Conservation (phyloP, 176 grass and related monocot genomes). For the Poa annua region DNA sequence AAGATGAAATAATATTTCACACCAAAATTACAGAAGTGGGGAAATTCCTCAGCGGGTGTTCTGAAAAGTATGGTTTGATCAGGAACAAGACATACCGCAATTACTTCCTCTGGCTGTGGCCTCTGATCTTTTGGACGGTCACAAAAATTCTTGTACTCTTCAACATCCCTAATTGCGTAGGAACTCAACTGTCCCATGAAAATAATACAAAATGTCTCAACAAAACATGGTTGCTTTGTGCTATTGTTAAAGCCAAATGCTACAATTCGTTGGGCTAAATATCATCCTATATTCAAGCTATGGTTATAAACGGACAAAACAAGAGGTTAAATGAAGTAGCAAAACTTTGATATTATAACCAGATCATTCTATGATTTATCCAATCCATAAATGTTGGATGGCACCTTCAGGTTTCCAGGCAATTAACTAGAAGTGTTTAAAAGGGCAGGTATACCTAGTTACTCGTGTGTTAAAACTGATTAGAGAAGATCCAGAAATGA, state of each 20-base stretch:
- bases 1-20: conserved; percentile 33
- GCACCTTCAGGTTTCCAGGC: not conserved
- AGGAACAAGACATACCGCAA: conserved; percentile 65
- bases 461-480: not conserved
- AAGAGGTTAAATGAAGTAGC: not conserved
- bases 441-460: not conserved
- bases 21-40: not conserved
- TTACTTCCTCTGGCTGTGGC: conserved; percentile 95
- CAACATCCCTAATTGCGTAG: conserved; percentile 91
- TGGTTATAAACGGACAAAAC: not conserved
- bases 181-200: conserved; percentile 83
- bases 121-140: conserved; percentile 80
- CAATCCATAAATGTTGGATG: not conserved
- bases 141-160: conserved; percentile 97
- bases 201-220: conserved; percentile 35
- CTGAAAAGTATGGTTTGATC: conserved; percentile 31
- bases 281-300: not conserved
- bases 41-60: not conserved
- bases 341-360: not conserved
- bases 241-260: not conserved
- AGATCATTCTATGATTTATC: conserved; percentile 17
- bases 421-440: conserved; percentile 20
- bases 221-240: conserved; percentile 19
- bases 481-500: not conserved
- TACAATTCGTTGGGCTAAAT: conserved; percentile 26